Conservation (phyloP, 345 rosid genomes). For the Euphorbia tirucalli region DNA sequence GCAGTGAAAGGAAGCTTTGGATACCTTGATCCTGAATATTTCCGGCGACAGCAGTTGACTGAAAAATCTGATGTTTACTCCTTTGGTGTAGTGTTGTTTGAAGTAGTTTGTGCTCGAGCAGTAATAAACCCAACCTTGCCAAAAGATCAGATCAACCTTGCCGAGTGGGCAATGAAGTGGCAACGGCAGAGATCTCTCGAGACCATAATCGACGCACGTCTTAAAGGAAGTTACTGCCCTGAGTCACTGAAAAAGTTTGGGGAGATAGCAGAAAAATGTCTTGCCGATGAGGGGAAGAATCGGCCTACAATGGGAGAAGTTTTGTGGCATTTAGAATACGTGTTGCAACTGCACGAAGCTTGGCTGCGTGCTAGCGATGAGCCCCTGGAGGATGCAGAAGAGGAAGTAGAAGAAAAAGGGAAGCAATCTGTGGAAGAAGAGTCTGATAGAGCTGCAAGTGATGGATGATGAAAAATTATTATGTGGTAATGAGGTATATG, state of each 20-base stretch:
- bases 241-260: conserved; percentile 78
- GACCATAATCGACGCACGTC: conserved; percentile 58
- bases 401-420: too few species aligned
- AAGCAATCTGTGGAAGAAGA: conserved; percentile 10
- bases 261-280: conserved; percentile 90
- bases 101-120: conserved; percentile 81
- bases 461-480: conserved; percentile 14
- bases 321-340: conserved; percentile 83
- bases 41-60: conserved; percentile 73
- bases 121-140: conserved; percentile 89
- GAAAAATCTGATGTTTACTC: conserved; percentile 95
- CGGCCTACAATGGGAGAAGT: conserved; percentile 93
- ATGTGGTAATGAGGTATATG: not conserved
- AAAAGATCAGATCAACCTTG: conserved; percentile 89
- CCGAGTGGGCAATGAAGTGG: conserved; percentile 90
- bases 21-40: conserved; percentile 89
- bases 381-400: conserved; percentile 26
- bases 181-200: conserved; percentile 64
- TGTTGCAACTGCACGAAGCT: conserved; percentile 78
- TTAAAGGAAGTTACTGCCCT: conserved; percentile 46
- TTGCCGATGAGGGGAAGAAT: conserved; percentile 74
- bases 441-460: conserved; percentile 3
- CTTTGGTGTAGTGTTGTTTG: conserved; percentile 78
- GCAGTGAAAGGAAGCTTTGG: conserved; percentile 96
- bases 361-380: conserved; percentile 51